phyloP scores from a whole-genome alignment of 2,329 filamentous ascomycete genomes.

The Cladosporium halotolerans region DNA sequence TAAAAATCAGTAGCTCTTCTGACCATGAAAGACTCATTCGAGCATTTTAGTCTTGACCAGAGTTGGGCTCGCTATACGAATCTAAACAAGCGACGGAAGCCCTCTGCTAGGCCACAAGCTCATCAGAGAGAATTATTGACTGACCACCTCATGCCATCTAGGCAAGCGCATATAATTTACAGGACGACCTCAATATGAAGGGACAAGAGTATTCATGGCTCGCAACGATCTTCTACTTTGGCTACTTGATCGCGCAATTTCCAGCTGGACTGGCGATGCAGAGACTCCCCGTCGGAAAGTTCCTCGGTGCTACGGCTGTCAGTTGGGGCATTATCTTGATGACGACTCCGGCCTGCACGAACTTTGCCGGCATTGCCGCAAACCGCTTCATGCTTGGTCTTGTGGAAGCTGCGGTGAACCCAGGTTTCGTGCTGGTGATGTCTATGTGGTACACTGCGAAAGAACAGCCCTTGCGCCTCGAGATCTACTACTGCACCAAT shows the following conservation, averaged over 20 bases:
- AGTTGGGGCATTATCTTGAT: slow-evolving; percentile 38
- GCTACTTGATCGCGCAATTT: slow-evolving; percentile 42
- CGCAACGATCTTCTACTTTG: slow-evolving; percentile 46
- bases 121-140: too few relatives aligned
- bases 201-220: slow-evolving; percentile 49
- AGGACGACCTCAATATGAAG: slow-evolving; percentile 24
- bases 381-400: slow-evolving; percentile 34
- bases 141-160: background rate
- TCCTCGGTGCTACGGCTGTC: slow-evolving; percentile 37
- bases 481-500: slow-evolving; percentile 48
- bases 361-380: slow-evolving; percentile 34
- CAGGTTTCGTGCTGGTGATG: slow-evolving; percentile 33
- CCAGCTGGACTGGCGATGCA: slow-evolving; percentile 41
- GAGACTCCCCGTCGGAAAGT: slow-evolving; percentile 42
- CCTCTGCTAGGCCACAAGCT: too few relatives aligned
- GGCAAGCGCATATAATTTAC: slow-evolving; percentile 43
- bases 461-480: slow-evolving; percentile 49
- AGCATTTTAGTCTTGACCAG: too few relatives aligned
- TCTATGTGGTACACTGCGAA: slow-evolving; percentile 33
- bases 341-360: slow-evolving; percentile 36
- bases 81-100: too few relatives aligned
- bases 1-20: too few relatives aligned
- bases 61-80: too few relatives aligned
- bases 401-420: slow-evolving; percentile 32
- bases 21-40: too few relatives aligned